Base-by-base conservation (phyloP, 345 rosid genomes). In the Alliaria petiolata region DNA sequence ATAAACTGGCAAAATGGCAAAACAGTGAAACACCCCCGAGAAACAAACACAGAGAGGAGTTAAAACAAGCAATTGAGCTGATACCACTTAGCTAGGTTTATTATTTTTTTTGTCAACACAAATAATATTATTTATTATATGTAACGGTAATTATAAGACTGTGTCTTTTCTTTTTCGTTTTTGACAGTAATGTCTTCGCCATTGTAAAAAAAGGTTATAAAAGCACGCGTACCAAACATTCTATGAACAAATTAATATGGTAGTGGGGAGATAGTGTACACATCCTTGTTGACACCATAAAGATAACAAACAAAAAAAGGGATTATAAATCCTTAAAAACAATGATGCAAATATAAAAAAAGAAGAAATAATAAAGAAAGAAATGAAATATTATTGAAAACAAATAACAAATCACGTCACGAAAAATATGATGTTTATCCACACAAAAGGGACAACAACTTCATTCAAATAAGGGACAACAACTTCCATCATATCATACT, bases 191-290 rank as follows among this genome's bases (percentile, higher is more conserved):
- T 53, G 8, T 54, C 43, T 19, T 28, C 40, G 5, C 19, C 31
- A 53, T 44, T 26, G 34, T 16, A 13, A 16, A 16, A n/a, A 43
- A 46, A 34, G 7, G 35, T 22, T 45, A 47, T 28, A 40, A 15
- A 52, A 62, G 56, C 76, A 72, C 57, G 70, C 70, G 57, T 72
- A 35, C 65, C 57, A 25, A 64, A 72, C 76, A 63, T 46, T 63
- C 20, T 54, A 28, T 25, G 74, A 36, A 25, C 12, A 22, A 54
- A 42, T 16, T 35, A n/a, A n/a, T n/a, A n/a, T 54, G 63, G 16
- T 54, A 72, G 76, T 72, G 76, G 65, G 64, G 20, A 44, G 64
- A 53, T 63, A 55, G 56, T 72, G 76, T 44, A n/a, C 58, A 63
- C 50, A 54, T 63, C 64, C 47, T 34, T 63, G 49, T 8, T 53